A percentile compares a stretch with the other conserved stretches of the same genome.
Conservation (phyloP, 2,329 filamentous ascomycete species). For the Bisporella sp. region DNA sequence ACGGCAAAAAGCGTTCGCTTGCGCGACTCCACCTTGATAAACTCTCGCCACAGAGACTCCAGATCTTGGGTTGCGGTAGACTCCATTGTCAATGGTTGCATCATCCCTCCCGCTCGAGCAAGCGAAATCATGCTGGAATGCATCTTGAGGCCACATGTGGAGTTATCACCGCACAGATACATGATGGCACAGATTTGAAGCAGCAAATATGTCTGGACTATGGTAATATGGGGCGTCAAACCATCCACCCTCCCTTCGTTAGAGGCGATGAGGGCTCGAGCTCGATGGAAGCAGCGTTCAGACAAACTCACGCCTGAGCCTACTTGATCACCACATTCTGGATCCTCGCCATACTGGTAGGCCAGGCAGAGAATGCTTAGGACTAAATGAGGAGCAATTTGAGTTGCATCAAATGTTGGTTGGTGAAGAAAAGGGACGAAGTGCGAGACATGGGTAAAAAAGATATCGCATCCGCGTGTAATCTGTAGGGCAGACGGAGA, state of each 20-base stretch:
- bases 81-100: conserved; percentile 25
- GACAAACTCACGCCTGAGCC: conserved; percentile 26
- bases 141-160: conserved; percentile 30
- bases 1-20: conserved; percentile 36
- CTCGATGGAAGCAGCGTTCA: conserved; percentile 27
- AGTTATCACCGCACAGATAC: conserved; percentile 33
- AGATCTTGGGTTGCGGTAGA: conserved; percentile 25
- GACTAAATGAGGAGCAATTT: conserved; percentile 21
- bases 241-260: conserved; percentile 14
- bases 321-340: conserved; percentile 22
- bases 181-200: conserved; percentile 37
- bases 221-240: conserved; percentile 16
- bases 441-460: conserved; percentile 30
- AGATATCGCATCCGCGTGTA: conserved; percentile 27
- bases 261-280: conserved; percentile 21
- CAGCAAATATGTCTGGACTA: conserved; percentile 33
- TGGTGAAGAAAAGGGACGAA: conserved; percentile 33
- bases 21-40: conserved; percentile 31
- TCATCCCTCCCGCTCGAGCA: conserved; percentile 29
- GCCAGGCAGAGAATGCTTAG: conserved; percentile 32
- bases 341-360: conserved; percentile 33
- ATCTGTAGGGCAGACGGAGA: conserved; percentile 27
- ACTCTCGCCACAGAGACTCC: conserved; percentile 33
- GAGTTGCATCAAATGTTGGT: conserved; percentile 28
- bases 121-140: conserved; percentile 35